Percentiles rank a stretch among this genome's conserved stretches.
Conservation (phyloP, 2,329 filamentous ascomycete genomes). For the Colletotrichum godetiae region DNA sequence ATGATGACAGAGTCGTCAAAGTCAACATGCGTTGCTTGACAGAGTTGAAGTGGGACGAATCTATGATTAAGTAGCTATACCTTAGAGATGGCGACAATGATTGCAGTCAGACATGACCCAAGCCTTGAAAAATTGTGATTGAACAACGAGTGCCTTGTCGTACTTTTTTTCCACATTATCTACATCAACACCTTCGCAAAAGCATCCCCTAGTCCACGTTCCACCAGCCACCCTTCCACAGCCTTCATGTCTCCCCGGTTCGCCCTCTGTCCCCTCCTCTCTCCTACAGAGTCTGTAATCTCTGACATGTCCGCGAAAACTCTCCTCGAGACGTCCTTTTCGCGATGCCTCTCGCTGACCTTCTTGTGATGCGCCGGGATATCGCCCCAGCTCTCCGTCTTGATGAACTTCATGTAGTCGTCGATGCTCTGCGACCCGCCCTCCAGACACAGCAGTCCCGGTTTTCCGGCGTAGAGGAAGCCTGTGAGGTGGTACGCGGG, state of each 20-base stretch:
- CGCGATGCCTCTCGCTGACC: slow-evolving; percentile 66
- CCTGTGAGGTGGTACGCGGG: slow-evolving; percentile 65
- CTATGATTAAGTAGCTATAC: too few species aligned
- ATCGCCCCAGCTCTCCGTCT: slow-evolving; percentile 72
- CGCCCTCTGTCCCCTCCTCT: slow-evolving; percentile 58
- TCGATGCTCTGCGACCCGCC: slow-evolving; percentile 60
- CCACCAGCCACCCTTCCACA: slow-evolving; percentile 60
- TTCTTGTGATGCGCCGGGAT: slow-evolving; percentile 72
- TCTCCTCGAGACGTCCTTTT: slow-evolving; percentile 47
- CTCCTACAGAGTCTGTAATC: slow-evolving; percentile 62
- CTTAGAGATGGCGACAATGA: too few species aligned
- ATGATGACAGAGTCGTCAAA: too few species aligned
- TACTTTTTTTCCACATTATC: background rate
- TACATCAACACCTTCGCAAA: slow-evolving; percentile 55
- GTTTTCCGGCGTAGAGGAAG: slow-evolving; percentile 70
- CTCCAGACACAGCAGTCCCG: slow-evolving; percentile 65
- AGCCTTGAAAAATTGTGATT: too few species aligned
- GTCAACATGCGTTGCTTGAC: too few species aligned
- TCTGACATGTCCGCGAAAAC: slow-evolving; percentile 67
- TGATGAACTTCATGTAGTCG: slow-evolving; percentile 72
- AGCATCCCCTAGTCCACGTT: slow-evolving; percentile 55
- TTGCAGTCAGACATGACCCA: too few species aligned
- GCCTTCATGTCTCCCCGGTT: slow-evolving; percentile 66
- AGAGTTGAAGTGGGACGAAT: too few species aligned
- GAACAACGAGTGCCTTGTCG: too few species aligned